Percentiles rank a stretch among this genome's conserved stretches.
These are phyloP conservation scores for Populus hybrid DNA, from an alignment of 441 rosid genomes.

Conservation along the genomic window DNA sequence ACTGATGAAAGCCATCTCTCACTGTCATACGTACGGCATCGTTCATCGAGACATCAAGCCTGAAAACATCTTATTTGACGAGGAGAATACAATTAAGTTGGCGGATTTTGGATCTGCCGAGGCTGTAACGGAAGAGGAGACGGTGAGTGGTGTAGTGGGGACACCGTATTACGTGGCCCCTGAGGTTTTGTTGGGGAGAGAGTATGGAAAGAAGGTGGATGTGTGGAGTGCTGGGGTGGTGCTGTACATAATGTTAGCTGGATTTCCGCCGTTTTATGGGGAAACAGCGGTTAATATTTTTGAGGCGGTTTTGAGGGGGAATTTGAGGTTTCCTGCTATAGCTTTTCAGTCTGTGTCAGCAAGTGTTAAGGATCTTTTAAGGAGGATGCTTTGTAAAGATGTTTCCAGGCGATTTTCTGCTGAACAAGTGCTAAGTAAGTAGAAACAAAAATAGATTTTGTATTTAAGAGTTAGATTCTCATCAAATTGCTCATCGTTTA, in stretches of 20 bases:
- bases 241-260: constrained; percentile 75
- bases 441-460: not conserved
- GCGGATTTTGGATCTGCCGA: too few relatives aligned
- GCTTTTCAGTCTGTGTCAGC: constrained; percentile 52
- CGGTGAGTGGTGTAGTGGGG: too few relatives aligned
- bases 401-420: constrained; percentile 74
- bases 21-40: too few relatives aligned
- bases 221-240: too few relatives aligned
- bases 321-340: constrained; percentile 60
- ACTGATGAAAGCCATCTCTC: too few relatives aligned
- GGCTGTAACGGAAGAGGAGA: too few relatives aligned
- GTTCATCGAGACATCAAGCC: too few relatives aligned
- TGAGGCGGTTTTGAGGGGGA: constrained; percentile 65
- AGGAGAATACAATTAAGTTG: too few relatives aligned
- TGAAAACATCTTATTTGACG: too few relatives aligned
- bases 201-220: too few relatives aligned
- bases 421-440: constrained; percentile 75
- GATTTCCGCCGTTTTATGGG: constrained; percentile 75
- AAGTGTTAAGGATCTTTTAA: constrained; percentile 61
- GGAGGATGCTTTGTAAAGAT: constrained; percentile 51
- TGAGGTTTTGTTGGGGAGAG: too few relatives aligned
- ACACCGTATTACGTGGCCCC: too few relatives aligned
- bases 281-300: constrained; percentile 69
- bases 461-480: not conserved
- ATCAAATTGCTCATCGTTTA: not conserved